Evolutionary conservation across 2,329 filamentous ascomycete genomes (phyloP), one percentile per base, ranked within the genome.

Genomic region (Metarhizium album): DNA sequence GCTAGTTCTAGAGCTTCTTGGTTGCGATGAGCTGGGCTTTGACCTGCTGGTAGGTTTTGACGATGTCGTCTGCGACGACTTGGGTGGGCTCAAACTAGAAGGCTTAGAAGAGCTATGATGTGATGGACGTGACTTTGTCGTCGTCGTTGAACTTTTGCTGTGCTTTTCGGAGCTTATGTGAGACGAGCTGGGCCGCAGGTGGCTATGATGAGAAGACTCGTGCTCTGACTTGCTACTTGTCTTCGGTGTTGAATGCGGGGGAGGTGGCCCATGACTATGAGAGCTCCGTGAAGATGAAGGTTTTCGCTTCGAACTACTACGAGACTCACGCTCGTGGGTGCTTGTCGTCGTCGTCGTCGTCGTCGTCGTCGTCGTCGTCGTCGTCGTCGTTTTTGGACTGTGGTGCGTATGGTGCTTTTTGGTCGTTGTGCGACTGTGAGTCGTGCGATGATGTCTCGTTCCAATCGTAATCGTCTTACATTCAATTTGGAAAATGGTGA

Each of bases 401-500:
- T n/a, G n/a, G n/a, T n/a, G n/a, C n/a, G n/a, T n/a, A n/a, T 45
- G 42, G 27, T 45, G 48, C 11, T 31, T 38, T 24, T 11, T 16
- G 23, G 9, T 16, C 42, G 6, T 20, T 45, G 22, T 47, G 31
- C 4, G 22, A 18, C 18, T 31, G 29, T 38, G 38, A 13, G 38
- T 43, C 27, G 48, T 7, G 38, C 23, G n/a, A 35, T 42, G 38
- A 11, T 23, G 38, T 8, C 38, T 18, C 16, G 7, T 11, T 5
- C 6, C 13, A 14, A 35, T 35, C 27, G 31, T 49, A 49, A 45
- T 45, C 29, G 48, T 49, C 6, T 29, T 49, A 2, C 29, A 20
- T 16, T 49, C 48, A 24, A 45, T 45, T 37, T 49, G n/a, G 20
- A 45, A 49, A 14, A 49, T 49, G 48, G 45, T 35, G 48, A 49